Conservation (phyloP, 2,329 filamentous ascomycete genomes). For the Trichoderma sp. region DNA sequence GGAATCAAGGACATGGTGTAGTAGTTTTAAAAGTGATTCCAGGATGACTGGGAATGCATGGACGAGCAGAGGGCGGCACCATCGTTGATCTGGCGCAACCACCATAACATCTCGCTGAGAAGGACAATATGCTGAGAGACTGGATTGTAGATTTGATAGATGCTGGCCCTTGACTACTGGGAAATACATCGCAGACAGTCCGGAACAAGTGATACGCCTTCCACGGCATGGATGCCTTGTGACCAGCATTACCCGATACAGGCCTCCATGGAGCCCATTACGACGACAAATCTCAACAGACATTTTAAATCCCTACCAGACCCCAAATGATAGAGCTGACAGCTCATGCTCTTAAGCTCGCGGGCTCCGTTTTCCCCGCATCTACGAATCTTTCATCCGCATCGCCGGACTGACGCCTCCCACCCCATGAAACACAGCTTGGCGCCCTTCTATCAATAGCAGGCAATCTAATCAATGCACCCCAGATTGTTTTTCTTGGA, state of each 20-base stretch:
- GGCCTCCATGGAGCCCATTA: neutral
- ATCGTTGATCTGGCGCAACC: neutral
- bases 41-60: neutral
- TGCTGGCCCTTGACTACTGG: neutral
- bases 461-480: neutral
- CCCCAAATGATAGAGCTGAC: neutral
- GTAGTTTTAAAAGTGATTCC: neutral
- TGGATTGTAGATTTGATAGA: neutral
- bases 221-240: neutral
- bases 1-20: neutral
- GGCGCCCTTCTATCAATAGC: neutral
- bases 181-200: neutral
- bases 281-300: neutral
- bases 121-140: neutral
- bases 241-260: neutral
- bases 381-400: constrained; percentile 5
- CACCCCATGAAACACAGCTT: neutral
- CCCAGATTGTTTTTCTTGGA: neutral
- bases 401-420: constrained; percentile 10
- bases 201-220: neutral
- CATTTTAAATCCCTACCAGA: neutral
- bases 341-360: neutral
- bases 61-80: neutral
- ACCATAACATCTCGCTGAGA: neutral
- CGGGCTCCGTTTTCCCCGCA: constrained; percentile 6